Evolutionary conservation across 345 rosid species (phyloP).

Genomic region (Acer yangbiense): DNA sequence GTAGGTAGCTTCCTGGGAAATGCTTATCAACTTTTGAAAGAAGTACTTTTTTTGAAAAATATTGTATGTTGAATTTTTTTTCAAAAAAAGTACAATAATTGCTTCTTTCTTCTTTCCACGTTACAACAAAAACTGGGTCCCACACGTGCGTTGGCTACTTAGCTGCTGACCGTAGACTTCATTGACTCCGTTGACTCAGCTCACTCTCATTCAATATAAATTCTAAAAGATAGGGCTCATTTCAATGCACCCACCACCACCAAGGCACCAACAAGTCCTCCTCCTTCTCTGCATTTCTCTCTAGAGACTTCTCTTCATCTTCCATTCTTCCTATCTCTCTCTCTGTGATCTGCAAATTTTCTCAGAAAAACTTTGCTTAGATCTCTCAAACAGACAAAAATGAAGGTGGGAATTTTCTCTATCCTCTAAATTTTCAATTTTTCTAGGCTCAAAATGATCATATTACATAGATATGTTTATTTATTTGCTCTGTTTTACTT

Average conservation of each 20-base stretch:
- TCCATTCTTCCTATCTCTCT: not conserved
- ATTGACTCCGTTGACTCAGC: not conserved
- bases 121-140: not conserved
- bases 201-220: not conserved
- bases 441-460: not conserved
- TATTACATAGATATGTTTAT: not conserved
- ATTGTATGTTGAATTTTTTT: not conserved
- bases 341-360: not conserved
- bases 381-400: not conserved
- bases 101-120: too few relatives aligned
- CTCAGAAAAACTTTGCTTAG: too few relatives aligned
- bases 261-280: too few relatives aligned
- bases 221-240: too few relatives aligned
- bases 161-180: not conserved
- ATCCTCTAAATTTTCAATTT: not conserved
- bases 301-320: too few relatives aligned
- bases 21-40: not conserved
- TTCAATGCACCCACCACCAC: too few relatives aligned
- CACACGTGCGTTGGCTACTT: not conserved
- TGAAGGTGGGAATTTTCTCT: constrained; percentile 12
- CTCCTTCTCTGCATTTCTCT: not conserved
- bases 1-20: not conserved
- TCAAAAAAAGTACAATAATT: too few relatives aligned
- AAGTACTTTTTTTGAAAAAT: too few relatives aligned
- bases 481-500: not conserved